Evolutionary conservation across 768 basidiomycete species (phyloP).

Genomic region (Sarcomyxa edulis): DNA sequence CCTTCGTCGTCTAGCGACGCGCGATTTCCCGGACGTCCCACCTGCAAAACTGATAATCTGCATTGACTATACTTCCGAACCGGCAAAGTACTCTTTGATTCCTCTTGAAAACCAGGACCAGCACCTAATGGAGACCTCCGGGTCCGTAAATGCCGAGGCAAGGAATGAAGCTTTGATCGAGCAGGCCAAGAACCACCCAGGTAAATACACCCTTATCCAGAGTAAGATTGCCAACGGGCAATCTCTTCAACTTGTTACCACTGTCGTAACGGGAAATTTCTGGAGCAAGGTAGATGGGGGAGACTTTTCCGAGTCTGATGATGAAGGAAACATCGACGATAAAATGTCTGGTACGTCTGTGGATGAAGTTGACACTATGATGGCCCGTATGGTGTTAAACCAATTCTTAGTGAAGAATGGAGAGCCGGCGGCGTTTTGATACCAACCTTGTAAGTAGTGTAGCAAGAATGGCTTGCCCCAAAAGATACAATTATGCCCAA

Average conservation of each 20-base stretch:
- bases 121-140: constrained; percentile 8
- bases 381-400: constrained; percentile 12
- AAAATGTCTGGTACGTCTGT: constrained; percentile 1
- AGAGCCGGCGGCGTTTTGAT: constrained; percentile 6
- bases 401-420: constrained; percentile 9
- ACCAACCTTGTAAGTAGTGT: too few relatives aligned
- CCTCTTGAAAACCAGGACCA: constrained; percentile 20
- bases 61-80: constrained; percentile 28
- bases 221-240: constrained; percentile 26
- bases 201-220: constrained; percentile 25
- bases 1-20: constrained; percentile 19
- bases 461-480: too few relatives aligned
- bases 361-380: constrained; percentile 12
- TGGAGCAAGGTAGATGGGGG: constrained; percentile 14
- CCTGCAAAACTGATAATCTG: constrained; percentile 21
- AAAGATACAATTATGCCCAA: too few relatives aligned
- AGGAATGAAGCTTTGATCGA: constrained; percentile 32
- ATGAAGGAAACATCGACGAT: not conserved
- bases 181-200: constrained; percentile 26
- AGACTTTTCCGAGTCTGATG: not conserved
- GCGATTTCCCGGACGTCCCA: constrained; percentile 18
- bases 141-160: constrained; percentile 23
- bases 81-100: constrained; percentile 19
- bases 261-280: constrained; percentile 24
- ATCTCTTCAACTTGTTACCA: constrained; percentile 21